Evolutionary conservation across 176 grass and related monocot genomes (phyloP).

Genomic region (Oryza glumipatula): DNA sequence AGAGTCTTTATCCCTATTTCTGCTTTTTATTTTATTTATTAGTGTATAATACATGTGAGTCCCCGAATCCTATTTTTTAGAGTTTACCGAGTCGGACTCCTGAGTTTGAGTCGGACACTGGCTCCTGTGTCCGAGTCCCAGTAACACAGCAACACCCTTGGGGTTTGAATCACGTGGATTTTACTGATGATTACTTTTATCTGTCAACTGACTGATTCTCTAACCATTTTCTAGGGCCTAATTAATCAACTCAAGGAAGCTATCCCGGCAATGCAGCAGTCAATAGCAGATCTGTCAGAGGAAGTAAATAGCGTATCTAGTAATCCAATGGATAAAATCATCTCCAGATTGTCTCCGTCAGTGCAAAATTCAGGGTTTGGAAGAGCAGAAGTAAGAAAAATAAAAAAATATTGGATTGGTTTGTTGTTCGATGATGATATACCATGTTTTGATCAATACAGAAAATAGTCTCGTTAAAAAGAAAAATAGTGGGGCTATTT

Average conservation of each 20-base stretch:
- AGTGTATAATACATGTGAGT: too few relatives aligned
- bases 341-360: slow-evolving; percentile 49
- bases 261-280: slow-evolving; percentile 93
- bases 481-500: slow-evolving; percentile 3
- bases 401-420: background rate
- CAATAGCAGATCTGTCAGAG: slow-evolving; percentile 85
- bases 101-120: too few relatives aligned
- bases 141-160: too few relatives aligned
- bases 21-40: too few relatives aligned
- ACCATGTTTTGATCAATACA: slow-evolving; percentile 13
- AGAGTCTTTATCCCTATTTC: too few relatives aligned
- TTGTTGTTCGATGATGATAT: slow-evolving; percentile 40
- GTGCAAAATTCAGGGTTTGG: slow-evolving; percentile 50
- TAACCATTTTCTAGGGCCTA: slow-evolving; percentile 69
- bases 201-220: slow-evolving; percentile 31
- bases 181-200: slow-evolving; percentile 27
- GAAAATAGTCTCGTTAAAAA: background rate
- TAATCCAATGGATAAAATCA: slow-evolving; percentile 59
- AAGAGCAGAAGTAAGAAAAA: slow-evolving; percentile 59
- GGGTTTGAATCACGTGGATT: slow-evolving; percentile 22
- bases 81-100: too few relatives aligned
- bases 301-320: slow-evolving; percentile 71
- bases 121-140: too few relatives aligned
- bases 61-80: too few relatives aligned
- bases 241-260: slow-evolving; percentile 98